phyloP scores from a whole-genome alignment of 257 asterid genomes.

The Solanum peruvianum region DNA sequence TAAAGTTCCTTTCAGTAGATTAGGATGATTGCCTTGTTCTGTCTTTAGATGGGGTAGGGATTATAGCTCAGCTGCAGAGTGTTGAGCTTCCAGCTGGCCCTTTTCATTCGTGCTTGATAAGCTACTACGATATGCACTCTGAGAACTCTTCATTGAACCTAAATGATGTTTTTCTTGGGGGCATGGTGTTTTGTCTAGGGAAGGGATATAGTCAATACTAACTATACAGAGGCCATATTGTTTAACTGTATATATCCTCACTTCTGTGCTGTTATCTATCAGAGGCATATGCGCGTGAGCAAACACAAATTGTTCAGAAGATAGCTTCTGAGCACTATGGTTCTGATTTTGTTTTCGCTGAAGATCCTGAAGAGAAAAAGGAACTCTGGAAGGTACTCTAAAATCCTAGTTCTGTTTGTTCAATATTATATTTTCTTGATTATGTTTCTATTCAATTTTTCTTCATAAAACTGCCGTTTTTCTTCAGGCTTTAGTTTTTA shows the following conservation, averaged over 20 bases:
- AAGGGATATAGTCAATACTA: neutral
- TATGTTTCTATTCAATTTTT: neutral
- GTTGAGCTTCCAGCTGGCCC: neutral
- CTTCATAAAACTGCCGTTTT: neutral
- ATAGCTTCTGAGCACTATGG: slow-evolving; percentile 83
- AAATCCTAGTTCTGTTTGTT: neutral
- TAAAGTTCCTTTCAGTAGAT: neutral
- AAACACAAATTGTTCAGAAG: slow-evolving; percentile 82
- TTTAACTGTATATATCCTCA: slow-evolving; percentile 3
- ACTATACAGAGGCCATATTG: neutral
- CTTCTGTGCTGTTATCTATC: slow-evolving; percentile 9
- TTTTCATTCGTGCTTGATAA: neutral
- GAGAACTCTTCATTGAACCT: neutral
- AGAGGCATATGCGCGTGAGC: slow-evolving; percentile 91
- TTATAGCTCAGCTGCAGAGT: neutral
- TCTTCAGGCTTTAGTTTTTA: neutral
- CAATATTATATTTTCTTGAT: neutral
- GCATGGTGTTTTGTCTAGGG: neutral
- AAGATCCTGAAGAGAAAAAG: slow-evolving; percentile 77
- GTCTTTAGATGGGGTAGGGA: neutral
- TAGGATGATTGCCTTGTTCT: neutral
- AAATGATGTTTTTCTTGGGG: neutral
- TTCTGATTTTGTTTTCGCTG: slow-evolving; percentile 79
- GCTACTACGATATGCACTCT: neutral
- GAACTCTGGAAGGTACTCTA: slow-evolving; percentile 86